Conservation (phyloP, 805 yeast species). For the Saturnispora galanensis region DNA sequence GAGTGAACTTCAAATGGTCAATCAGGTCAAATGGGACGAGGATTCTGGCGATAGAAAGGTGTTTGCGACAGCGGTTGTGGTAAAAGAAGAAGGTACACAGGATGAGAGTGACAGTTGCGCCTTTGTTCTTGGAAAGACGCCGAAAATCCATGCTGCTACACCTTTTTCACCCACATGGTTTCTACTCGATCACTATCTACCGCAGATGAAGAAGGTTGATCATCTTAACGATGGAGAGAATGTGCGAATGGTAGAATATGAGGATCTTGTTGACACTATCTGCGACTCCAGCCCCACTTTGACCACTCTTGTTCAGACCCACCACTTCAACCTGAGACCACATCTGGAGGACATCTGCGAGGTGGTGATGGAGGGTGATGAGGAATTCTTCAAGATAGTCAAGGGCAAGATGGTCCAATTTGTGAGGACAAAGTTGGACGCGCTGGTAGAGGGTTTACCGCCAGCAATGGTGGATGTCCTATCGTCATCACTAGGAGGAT, state of each 20-base stretch:
- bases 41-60: not conserved
- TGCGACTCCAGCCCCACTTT: slow-evolving; percentile 1
- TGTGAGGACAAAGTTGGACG: slow-evolving; percentile 30
- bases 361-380: slow-evolving; percentile 33
- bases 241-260: slow-evolving; percentile 28
- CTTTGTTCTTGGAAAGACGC: not conserved
- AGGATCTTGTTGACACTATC: slow-evolving; percentile 31
- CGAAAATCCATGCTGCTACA: not conserved
- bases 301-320: not conserved
- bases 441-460: slow-evolving; percentile 32
- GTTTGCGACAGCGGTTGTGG: not conserved
- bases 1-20: slow-evolving; percentile 15
- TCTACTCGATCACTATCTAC: not conserved
- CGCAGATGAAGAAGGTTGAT: not conserved
- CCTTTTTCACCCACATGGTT: not conserved
- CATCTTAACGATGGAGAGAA: not conserved
- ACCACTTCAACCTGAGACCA: not conserved
- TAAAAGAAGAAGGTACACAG: not conserved
- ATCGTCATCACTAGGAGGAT: slow-evolving; percentile 4
- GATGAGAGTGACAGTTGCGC: not conserved
- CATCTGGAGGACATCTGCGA: slow-evolving; percentile 28
- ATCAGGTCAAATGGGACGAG: slow-evolving; percentile 12
- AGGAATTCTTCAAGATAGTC: slow-evolving; percentile 36
- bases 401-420: slow-evolving; percentile 28
- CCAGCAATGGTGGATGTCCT: slow-evolving; percentile 15